A percentile compares a stretch with the other conserved stretches of the same genome.
Conservation (phyloP, 768 basidiomycete species). For the Hirschioporus abietinus region DNA sequence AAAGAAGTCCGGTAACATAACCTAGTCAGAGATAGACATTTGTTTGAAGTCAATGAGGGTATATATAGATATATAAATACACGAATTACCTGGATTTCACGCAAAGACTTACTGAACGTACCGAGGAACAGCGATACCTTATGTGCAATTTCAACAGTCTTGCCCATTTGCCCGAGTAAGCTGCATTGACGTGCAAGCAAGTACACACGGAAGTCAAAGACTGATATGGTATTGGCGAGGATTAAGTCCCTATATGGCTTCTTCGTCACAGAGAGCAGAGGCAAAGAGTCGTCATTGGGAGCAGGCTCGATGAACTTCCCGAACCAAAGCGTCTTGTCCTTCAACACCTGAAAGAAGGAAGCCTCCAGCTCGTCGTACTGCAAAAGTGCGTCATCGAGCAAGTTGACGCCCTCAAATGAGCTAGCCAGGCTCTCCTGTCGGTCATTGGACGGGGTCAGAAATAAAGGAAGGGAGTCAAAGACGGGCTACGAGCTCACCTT, state of each 20-base stretch:
- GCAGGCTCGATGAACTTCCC: conserved; percentile 71
- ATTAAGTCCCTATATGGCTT: conserved; percentile 91
- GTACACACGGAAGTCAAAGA: conserved; percentile 92
- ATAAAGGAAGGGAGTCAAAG: background rate
- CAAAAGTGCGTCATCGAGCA: conserved; percentile 83
- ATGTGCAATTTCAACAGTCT: conserved; percentile 63
- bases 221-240: conserved; percentile 81
- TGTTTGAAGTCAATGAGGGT: conserved; percentile 6
- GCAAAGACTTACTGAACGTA: conserved; percentile 68
- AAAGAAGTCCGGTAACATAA: conserved; percentile 60
- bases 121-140: conserved; percentile 73
- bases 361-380: conserved; percentile 92
- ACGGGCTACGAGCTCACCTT: conserved; percentile 54
- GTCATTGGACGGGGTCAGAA: conserved; percentile 10
- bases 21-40: conserved; percentile 26
- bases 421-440: conserved; percentile 86
- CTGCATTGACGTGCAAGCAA: conserved; percentile 82
- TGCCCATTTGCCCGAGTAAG: conserved; percentile 64
- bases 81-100: conserved; percentile 62
- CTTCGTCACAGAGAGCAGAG: conserved; percentile 70
- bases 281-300: conserved; percentile 70
- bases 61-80: conserved; percentile 6
- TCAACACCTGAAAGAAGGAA: conserved; percentile 67
- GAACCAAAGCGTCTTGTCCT: conserved; percentile 89
- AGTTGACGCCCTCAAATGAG: conserved; percentile 86